phyloP scores from a whole-genome alignment of 495 filamentous ascomycete species.

The Hyaloscypha finlandica region DNA sequence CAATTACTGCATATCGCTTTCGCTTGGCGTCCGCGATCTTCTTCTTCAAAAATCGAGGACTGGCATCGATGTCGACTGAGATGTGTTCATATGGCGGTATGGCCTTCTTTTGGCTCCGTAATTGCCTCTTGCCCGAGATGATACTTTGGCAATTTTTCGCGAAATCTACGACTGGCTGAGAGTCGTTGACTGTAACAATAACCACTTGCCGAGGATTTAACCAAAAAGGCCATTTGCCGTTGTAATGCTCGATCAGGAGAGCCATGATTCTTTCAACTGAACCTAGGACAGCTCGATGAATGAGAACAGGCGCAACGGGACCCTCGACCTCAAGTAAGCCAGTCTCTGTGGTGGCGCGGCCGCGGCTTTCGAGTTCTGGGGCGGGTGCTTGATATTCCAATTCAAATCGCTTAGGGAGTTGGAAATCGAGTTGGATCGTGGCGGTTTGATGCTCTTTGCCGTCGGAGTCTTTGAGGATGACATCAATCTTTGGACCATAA shows the following conservation, averaged over 20 bases:
- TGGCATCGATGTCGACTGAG: conserved; percentile 72
- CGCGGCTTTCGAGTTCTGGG: conserved; percentile 63
- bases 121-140: conserved; percentile 30
- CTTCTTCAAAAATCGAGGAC: conserved; percentile 57
- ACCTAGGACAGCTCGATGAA: conserved; percentile 87
- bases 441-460: conserved; percentile 92
- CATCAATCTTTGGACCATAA: conserved; percentile 95
- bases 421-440: conserved; percentile 92
- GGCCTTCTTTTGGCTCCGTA: conserved; percentile 15
- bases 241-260: conserved; percentile 81
- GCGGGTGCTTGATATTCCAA: conserved; percentile 78
- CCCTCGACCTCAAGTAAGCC: conserved; percentile 48
- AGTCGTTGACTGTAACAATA: conserved; percentile 74
- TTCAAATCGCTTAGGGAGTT: conserved; percentile 81
- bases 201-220: conserved; percentile 80
- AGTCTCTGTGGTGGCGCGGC: conserved; percentile 46
- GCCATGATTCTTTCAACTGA: conserved; percentile 88
- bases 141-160: conserved; percentile 50
- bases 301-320: conserved; percentile 72
- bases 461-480: conserved; percentile 77
- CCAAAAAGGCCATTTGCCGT: conserved; percentile 89
- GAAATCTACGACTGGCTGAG: conserved; percentile 56
- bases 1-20: conserved; percentile 73
- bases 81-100: conserved; percentile 45
- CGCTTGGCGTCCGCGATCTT: conserved; percentile 73